Conservation (phyloP, 176 grass and related monocot species). For the Rhipidocladum racemiflorum region DNA sequence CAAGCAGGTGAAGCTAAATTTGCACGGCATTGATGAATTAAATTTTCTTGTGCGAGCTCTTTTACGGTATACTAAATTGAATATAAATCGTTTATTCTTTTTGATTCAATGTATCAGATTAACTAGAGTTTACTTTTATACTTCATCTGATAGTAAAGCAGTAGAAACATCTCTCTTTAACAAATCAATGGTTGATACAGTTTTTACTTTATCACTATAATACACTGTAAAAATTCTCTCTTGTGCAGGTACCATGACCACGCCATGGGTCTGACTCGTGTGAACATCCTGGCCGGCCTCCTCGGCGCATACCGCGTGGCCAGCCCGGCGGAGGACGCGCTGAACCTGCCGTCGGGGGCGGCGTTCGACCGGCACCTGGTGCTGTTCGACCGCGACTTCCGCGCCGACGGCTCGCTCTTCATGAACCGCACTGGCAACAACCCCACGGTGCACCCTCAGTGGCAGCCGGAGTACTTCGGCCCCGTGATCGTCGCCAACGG, state of each 20-base stretch:
- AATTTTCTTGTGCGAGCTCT: too few species aligned
- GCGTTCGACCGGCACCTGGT: slow-evolving; percentile 53
- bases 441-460: slow-evolving; percentile 64
- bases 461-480: slow-evolving; percentile 92
- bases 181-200: too few species aligned
- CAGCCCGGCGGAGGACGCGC: slow-evolving; percentile 6
- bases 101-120: too few species aligned
- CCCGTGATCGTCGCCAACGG: slow-evolving; percentile 49
- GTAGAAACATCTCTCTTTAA: too few species aligned
- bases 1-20: too few species aligned
- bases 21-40: too few species aligned
- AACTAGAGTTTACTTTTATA: too few species aligned
- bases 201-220: too few species aligned
- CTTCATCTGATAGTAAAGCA: too few species aligned
- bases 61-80: too few species aligned
- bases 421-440: slow-evolving; percentile 75
- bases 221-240: too few species aligned
- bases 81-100: too few species aligned
- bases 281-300: slow-evolving; percentile 77
- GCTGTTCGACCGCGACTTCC: slow-evolving; percentile 64
- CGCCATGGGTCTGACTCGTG: slow-evolving; percentile 66
- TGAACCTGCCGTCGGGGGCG: slow-evolving; percentile 42
- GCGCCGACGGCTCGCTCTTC: slow-evolving; percentile 46
- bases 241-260: slow-evolving; percentile 51
- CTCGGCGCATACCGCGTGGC: slow-evolving; percentile 54